phyloP scores from a whole-genome alignment of 495 filamentous ascomycete genomes.

The Ramalina intermedia region DNA sequence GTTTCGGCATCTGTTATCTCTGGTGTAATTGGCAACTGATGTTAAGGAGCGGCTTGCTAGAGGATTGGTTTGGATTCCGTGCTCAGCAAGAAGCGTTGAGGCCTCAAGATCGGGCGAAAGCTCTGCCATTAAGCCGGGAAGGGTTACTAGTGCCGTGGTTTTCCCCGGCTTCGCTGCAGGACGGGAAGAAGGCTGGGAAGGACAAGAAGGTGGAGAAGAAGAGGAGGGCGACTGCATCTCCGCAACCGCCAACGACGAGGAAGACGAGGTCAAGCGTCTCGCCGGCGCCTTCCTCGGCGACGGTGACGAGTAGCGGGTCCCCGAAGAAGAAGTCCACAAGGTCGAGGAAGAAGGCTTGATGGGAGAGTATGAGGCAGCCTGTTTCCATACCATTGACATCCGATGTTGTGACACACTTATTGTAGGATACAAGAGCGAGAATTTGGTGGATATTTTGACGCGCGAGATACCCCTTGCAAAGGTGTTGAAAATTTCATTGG shows the following conservation, averaged over 20 bases:
- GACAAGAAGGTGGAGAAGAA: neutral
- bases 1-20: constrained; percentile 74
- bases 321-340: neutral
- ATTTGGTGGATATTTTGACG: neutral
- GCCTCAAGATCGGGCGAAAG: constrained; percentile 27
- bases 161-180: neutral
- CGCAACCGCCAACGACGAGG: neutral
- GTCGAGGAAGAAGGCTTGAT: neutral
- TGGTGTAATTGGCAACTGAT: constrained; percentile 74
- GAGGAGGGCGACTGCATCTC: neutral
- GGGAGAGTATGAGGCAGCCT: neutral
- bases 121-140: constrained; percentile 15
- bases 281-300: neutral
- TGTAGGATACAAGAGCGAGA: too few species aligned
- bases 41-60: constrained; percentile 33
- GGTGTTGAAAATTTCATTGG: too few species aligned
- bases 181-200: neutral
- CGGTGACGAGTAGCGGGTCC: too few species aligned
- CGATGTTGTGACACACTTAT: too few species aligned
- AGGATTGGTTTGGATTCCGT: constrained; percentile 16
- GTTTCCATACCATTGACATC: too few species aligned
- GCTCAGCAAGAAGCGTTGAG: constrained; percentile 8
- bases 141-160: neutral
- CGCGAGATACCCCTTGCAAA: neutral
- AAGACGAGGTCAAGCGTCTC: neutral